Percentiles rank a stretch among this genome's conserved stretches.
Conservation (phyloP, 192 early-diverging fungal species). For the Ambispora gerdemannii region DNA sequence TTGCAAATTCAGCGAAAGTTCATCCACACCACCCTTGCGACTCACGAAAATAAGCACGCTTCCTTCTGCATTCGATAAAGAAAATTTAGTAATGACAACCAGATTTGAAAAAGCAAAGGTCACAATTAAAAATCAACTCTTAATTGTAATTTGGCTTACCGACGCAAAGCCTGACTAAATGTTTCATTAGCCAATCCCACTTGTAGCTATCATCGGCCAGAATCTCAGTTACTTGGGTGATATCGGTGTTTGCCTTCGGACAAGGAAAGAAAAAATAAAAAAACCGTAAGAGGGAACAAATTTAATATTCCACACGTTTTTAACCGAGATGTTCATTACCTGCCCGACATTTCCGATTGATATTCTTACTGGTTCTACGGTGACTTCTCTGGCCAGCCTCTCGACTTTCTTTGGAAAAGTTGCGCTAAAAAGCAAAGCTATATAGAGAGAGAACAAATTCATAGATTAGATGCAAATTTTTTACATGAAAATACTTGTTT, state of each 20-base stretch:
- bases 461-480: not conserved
- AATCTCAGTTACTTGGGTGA: conserved; percentile 63
- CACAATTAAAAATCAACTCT: too few relatives aligned
- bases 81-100: conserved; percentile 11
- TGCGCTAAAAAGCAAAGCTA: conserved; percentile 73
- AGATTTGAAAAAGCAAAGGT: too few relatives aligned
- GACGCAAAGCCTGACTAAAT: conserved; percentile 52
- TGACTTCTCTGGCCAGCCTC: conserved; percentile 65
- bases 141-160: conserved; percentile 44
- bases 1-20: conserved; percentile 62
- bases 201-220: conserved; percentile 66
- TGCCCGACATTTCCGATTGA: conserved; percentile 66
- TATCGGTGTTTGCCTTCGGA: conserved; percentile 66
- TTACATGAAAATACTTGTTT: not conserved
- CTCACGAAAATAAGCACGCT: conserved; percentile 76
- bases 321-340: conserved; percentile 24
- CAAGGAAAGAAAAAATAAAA: not conserved
- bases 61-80: conserved; percentile 44
- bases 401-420: conserved; percentile 76
- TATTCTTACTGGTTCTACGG: conserved; percentile 70
- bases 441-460: not conserved
- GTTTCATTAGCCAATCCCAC: conserved; percentile 68
- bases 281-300: not conserved
- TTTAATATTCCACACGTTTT: not conserved
- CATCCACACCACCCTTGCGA: conserved; percentile 68